Evolutionary conservation across 257 asterid species (phyloP), one percentile per base, ranked within the genome.

Genomic region (Craterostigma plantagineum): DNA sequence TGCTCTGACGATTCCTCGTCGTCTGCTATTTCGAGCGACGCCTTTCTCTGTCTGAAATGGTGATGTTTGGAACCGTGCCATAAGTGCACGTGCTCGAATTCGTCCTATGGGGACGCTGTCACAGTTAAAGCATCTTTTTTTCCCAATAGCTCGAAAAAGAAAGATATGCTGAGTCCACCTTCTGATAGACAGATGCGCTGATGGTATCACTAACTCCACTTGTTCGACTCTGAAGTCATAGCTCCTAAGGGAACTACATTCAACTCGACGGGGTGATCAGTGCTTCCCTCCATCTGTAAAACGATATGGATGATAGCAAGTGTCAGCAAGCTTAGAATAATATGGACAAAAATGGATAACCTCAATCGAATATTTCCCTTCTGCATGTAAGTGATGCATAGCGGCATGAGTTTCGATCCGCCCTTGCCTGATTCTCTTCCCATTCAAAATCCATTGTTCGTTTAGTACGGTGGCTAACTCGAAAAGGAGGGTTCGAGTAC

Each of bases 401-500:
- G 52, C 33, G 70, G 57, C 39, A 81, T 47, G 45, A 15, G 56
- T 42, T 61, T 57, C 36, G 70, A 51, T 60, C 75, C 63, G 50
- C 56, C 57, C 33, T 59, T 60, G 63, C 49, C 58, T 53, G 58
- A 58, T 57, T 79, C 92, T 79, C 72, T 55, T 72, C 91, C 81
- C 90, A 71, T 52, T 79, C 78, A 53, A 90, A 75, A 60, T 79
- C 87, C 73, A 83, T 59, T 14, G 60, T 65, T 47, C 50, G 61
- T 46, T 62, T 65, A 35, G 83, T 74, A 71, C 11, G 51, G 50
- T 70, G 77, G 52, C 79, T 70, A 59, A 79, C 82, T 59, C 93
- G 77, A 63, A 79, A 82, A 55, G 98, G 93, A 49, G 91, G 91
- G 54, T 77, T 62, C 52, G 62, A 54, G 69, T 76, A 90, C 98